These are phyloP conservation scores for Pichia cactophila DNA, from an alignment of 1,139 yeast genomes.

Conservation along the genomic window DNA sequence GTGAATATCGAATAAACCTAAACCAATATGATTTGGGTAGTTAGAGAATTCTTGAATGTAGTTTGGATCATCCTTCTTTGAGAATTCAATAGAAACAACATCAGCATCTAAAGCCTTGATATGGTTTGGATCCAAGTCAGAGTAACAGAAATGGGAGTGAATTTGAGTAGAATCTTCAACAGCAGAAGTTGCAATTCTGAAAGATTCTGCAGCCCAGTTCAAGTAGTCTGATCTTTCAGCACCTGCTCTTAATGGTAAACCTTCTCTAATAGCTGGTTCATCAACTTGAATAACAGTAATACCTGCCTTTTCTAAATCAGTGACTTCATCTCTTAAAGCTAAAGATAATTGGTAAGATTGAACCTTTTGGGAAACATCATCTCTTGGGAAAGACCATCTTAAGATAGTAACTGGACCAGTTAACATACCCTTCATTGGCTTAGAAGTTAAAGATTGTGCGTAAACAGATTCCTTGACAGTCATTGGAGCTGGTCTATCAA, in stretches of 20 bases:
- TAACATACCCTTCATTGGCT: constrained; percentile 99
- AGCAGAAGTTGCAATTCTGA: constrained; percentile 99
- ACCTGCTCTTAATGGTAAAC: constrained; percentile 98
- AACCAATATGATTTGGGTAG: constrained; percentile 99
- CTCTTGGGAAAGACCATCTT: constrained; percentile 99
- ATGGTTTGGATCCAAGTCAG: constrained; percentile 98
- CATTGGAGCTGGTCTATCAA: constrained; percentile 97
- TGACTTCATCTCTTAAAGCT: constrained; percentile 97
- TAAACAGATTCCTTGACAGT: constrained; percentile 98
- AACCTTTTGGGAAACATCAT: constrained; percentile 86
- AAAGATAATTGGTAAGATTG: constrained; percentile 97
- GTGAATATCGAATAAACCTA: constrained; percentile 98
- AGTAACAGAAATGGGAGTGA: constrained; percentile 99
- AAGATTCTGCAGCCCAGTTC: constrained; percentile 98
- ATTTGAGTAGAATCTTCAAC: constrained; percentile 92
- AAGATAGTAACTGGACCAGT: constrained; percentile 99
- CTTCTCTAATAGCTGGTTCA: constrained; percentile 99
- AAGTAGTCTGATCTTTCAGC: constrained; percentile 93
- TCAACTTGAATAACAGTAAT: constrained; percentile 97
- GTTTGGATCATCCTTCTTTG: constrained; percentile 98
- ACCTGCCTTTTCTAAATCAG: constrained; percentile 97
- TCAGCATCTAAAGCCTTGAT: constrained; percentile 99
- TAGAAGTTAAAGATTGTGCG: constrained; percentile 92
- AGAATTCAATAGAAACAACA: constrained; percentile 97
- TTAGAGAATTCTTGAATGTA: constrained; percentile 95